Base-by-base conservation (phyloP, 495 filamentous ascomycete genomes). In the Aspergillus taichungensis region DNA sequence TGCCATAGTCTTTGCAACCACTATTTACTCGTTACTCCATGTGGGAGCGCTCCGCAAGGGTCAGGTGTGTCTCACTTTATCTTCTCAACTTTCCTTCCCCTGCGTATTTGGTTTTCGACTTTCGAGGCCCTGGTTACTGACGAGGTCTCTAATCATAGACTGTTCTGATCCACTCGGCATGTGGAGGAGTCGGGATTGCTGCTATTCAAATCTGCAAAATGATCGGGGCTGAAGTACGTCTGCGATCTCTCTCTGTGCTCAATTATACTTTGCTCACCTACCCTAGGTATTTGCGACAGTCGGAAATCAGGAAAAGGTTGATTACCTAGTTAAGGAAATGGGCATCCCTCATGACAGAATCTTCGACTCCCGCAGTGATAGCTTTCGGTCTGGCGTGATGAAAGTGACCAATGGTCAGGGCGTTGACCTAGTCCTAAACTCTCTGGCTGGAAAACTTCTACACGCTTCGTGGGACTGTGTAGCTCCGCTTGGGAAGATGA, bases 381-480 rank as follows among this genome's bases (percentile, higher is more conserved):
- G 64, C 2, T 79, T 78, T 46, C 42, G 60, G 0, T 40, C 62
- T 13, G 68, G 61, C n/a, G 43, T 79, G 0, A 53, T 72, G 24
- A 41, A 59, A 0, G 58, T 58, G 12, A 84, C 77, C 0, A 36
- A 61, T 8, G 61, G 67, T 11, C 47, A 43, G 7, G 74, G 76
- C 5, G 69, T 76, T 30, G 70, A 76, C 37, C 48, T 78, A 3
- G 67, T 75, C 3, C 56, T 78, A 30, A 73, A 76, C 40, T 68
- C 70, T 28, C 57, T 77, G 11, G 60, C 70, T 6, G 69, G 67
- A 9, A 67, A 72, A 39, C 46, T 72, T 0, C 55, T 72, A 0
- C 62, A 67, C 31, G 63, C 62, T n/a, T 67, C 70, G 0, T 78
- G 75, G 74, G 53, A 69, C 8, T 76, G 71, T 49, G 63, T 79